Evolutionary conservation across 768 basidiomycete species (phyloP).

Genomic region (Serendipita indica): DNA sequence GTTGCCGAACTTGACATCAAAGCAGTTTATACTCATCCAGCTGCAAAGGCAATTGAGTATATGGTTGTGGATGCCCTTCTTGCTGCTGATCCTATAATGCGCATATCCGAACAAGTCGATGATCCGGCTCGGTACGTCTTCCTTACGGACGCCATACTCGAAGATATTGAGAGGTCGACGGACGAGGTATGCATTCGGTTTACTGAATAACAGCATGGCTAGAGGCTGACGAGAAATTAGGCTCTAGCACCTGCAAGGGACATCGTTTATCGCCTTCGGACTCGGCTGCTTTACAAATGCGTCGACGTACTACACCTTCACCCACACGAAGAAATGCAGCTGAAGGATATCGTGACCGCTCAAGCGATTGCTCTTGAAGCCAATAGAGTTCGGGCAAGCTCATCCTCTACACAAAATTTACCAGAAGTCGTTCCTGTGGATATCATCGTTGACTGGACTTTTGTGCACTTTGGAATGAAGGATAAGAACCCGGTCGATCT

Average conservation of each 20-base stretch:
- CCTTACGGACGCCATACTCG: constrained; percentile 55
- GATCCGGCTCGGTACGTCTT: constrained; percentile 45
- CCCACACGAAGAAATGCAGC: constrained; percentile 20
- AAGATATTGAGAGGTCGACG: constrained; percentile 39
- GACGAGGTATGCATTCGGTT: constrained; percentile 29
- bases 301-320: constrained; percentile 50
- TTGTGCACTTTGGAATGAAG: constrained; percentile 68
- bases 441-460: constrained; percentile 46
- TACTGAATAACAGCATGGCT: neutral
- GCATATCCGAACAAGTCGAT: constrained; percentile 41
- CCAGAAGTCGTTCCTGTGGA: constrained; percentile 19
- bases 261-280: constrained; percentile 46
- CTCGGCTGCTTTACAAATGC: constrained; percentile 50
- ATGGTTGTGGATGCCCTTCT: constrained; percentile 76
- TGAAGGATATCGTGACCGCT: constrained; percentile 22
- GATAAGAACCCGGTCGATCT: constrained; percentile 48
- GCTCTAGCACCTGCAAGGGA: constrained; percentile 41
- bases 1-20: neutral
- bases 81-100: constrained; percentile 46
- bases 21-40: neutral
- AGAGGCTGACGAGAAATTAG: constrained; percentile 28
- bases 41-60: constrained; percentile 65
- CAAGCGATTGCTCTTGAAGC: constrained; percentile 32
- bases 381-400: constrained; percentile 18
- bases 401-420: neutral